phyloP scores from a whole-genome alignment of 2,329 filamentous ascomycete genomes.

The Aspergillus spinulosporus region DNA sequence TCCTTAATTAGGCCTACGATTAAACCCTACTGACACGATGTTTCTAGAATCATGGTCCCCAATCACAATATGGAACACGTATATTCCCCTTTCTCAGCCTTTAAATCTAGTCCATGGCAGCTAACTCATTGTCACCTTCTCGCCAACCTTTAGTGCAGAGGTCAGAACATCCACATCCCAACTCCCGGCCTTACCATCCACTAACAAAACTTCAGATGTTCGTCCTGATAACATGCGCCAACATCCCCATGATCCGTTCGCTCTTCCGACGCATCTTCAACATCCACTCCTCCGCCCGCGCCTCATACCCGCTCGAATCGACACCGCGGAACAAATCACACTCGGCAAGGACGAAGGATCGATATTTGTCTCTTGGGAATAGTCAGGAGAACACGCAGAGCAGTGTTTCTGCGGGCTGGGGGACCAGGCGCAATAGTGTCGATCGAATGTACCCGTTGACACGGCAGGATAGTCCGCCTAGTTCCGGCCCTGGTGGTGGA shows the following conservation, averaged over 20 bases:
- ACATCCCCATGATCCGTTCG: constrained; percentile 4
- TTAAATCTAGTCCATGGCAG: not conserved
- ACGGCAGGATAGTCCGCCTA: not conserved
- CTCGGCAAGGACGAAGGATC: not conserved
- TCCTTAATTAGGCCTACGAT: too few relatives aligned
- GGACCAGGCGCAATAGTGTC: not conserved
- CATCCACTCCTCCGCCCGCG: not conserved
- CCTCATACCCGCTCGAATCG: not conserved
- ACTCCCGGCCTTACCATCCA: not conserved
- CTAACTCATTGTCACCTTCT: too few relatives aligned
- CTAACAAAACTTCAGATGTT: constrained; percentile 3
- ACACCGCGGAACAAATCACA: not conserved
- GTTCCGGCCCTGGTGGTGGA: not conserved
- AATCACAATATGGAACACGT: constrained; percentile 8
- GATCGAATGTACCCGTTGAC: constrained; percentile 1
- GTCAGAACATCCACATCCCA: too few relatives aligned
- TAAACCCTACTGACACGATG: not conserved
- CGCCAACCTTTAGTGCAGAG: too few relatives aligned
- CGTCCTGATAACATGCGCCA: constrained; percentile 2
- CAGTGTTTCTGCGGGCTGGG: not conserved
- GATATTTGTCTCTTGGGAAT: not conserved
- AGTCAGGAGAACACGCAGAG: not conserved
- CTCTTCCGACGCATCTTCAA: constrained; percentile 1
- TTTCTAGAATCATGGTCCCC: not conserved
- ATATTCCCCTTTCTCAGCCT: not conserved